A percentile compares a stretch with the other conserved stretches of the same genome.
These are phyloP conservation scores for Cystobasidium pallidum DNA, from an alignment of 1,284 basidiomycete genomes.

Conservation along the genomic window DNA sequence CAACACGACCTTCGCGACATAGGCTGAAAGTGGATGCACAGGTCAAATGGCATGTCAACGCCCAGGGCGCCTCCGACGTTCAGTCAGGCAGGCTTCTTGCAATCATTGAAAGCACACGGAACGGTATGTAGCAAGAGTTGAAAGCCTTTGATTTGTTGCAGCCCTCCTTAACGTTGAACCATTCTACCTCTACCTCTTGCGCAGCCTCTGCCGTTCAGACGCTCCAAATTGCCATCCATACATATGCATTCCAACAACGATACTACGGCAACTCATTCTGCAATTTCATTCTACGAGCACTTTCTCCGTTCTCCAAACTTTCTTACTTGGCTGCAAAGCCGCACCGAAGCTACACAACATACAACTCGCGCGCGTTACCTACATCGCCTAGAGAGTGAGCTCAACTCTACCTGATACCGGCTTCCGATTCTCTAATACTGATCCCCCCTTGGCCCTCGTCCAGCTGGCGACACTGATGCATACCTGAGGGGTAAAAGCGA, in stretches of 20 bases:
- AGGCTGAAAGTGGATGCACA: conserved; percentile 40
- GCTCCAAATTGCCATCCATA: conserved; percentile 35
- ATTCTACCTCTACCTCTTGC: no score
- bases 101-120: conserved; percentile 77
- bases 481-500: conserved; percentile 32
- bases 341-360: conserved; percentile 41
- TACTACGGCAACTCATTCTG: conserved; percentile 24
- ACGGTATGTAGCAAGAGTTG: conserved; percentile 44
- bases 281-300: conserved; percentile 49
- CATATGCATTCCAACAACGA: conserved; percentile 34
- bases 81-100: conserved; percentile 74
- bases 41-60: conserved; percentile 49
- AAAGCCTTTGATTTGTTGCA: no score
- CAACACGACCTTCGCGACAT: not conserved
- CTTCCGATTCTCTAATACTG: not conserved
- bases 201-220: conserved; percentile 52
- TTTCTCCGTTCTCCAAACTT: conserved; percentile 46
- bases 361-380: conserved; percentile 47
- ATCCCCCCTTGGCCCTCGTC: not conserved
- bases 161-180: no score
- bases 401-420: no score
- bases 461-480: conserved; percentile 31
- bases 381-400: conserved; percentile 39
- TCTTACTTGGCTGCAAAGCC: conserved; percentile 41
- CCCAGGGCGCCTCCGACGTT: conserved; percentile 70